Base-by-base conservation (phyloP, 495 filamentous ascomycete genomes). In the Neurospora pannonica region DNA sequence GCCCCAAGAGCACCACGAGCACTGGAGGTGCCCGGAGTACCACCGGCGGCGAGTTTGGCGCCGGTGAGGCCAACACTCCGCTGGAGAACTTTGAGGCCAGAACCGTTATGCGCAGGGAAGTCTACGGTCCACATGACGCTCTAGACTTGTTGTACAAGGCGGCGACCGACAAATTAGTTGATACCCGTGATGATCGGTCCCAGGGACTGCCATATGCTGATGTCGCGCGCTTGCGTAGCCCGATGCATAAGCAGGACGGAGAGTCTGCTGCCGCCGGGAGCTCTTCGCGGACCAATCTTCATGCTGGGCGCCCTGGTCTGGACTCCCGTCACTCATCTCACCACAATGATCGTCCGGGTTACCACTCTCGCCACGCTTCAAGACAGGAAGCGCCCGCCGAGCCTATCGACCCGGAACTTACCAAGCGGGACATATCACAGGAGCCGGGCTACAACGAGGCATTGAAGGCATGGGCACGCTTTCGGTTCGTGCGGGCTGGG, bases 401-500 rank as follows among this genome's bases (percentile, higher is more conserved):
- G 54, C 71, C 79, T 28, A 83, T 84, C 38, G 82, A 84, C 70
- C 82, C 82, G 28, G 82, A 82, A 72, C 76, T 84, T 24, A 78
- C 72, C 19, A 79, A 78, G 42, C 79, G 78, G 15, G 82, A 82
- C n/a, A 74, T 73, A 13, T 75, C 78, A 3, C 28, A 73, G 42
- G 87, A 88, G 39, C 84, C 82, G 9, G 87, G 87, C n/a, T 87
- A 88, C 74, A 80, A 84, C 40, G 90, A 93, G 74, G 93, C 94
- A 7, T 80, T 97, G 71, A 91, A 90, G 77, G 92, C 93, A 11
- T 99, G 96, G 96, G 91, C 92, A 11, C 88, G 93, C 76, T 91
- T 97, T 78, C 90, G 94, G 72, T 98, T 98, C 81, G 95, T 98
- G 24, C 91, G 93, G 71, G 94, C 93, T 9, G 96, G 96, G 28